Evolutionary conservation across 108 stramenopile genomes (phyloP).

Genomic region (Fragilaria radians): DNA sequence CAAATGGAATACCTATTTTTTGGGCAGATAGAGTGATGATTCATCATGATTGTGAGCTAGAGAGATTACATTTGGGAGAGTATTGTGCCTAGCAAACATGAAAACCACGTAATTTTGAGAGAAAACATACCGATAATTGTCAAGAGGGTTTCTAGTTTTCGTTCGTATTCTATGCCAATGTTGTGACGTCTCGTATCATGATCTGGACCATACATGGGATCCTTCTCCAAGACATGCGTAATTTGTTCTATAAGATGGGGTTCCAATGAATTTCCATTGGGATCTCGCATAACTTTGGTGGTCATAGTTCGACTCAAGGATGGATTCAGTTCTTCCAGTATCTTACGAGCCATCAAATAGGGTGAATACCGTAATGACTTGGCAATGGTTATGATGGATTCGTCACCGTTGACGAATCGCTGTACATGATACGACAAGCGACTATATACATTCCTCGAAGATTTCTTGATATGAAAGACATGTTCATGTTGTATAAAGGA

Average conservation of each 20-base stretch:
- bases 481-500: constrained; percentile 64
- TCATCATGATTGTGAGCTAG: too few relatives aligned
- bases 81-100: too few relatives aligned
- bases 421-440: constrained; percentile 19
- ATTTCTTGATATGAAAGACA: constrained; percentile 49
- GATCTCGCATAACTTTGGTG: constrained; percentile 56
- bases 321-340: constrained; percentile 42
- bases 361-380: constrained; percentile 56
- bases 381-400: constrained; percentile 49
- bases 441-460: constrained; percentile 27
- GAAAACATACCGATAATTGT: constrained; percentile 40
- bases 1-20: constrained; percentile 77
- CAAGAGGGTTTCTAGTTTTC: constrained; percentile 49
- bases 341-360: constrained; percentile 46
- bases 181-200: constrained; percentile 52
- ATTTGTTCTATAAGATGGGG: constrained; percentile 58
- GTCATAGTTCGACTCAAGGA: constrained; percentile 21
- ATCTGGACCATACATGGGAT: constrained; percentile 72
- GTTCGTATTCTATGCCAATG: constrained; percentile 75
- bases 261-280: constrained; percentile 5
- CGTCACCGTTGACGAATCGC: constrained; percentile 35
- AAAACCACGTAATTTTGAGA: neutral
- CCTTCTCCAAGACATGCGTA: constrained; percentile 42
- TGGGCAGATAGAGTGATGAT: too few relatives aligned
- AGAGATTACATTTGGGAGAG: too few relatives aligned